phyloP scores from a whole-genome alignment of 768 basidiomycete genomes.

The Kwoniella botswanensis region DNA sequence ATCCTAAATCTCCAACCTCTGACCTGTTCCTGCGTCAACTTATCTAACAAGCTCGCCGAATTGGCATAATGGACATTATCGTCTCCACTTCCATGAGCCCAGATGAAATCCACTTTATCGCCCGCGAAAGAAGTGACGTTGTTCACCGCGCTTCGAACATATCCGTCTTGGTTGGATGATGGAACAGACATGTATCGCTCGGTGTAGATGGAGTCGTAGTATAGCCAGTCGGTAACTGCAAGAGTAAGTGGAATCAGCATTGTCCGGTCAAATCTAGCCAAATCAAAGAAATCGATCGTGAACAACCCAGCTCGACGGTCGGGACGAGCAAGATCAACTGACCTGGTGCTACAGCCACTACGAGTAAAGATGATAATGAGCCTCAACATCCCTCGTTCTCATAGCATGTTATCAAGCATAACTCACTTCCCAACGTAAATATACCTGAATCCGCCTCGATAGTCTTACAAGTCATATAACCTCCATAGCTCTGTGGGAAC shows the following conservation, averaged over 20 bases:
- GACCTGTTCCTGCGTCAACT: slow-evolving; percentile 79
- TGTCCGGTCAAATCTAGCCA: not conserved
- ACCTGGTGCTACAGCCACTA: slow-evolving; percentile 56
- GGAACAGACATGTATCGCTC: slow-evolving; percentile 96
- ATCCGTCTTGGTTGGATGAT: slow-evolving; percentile 77
- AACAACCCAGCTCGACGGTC: no score
- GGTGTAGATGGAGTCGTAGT: slow-evolving; percentile 87
- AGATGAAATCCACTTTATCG: slow-evolving; percentile 69
- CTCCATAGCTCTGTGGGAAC: slow-evolving; percentile 90
- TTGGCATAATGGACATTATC: slow-evolving; percentile 95
- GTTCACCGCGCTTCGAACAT: slow-evolving; percentile 83
- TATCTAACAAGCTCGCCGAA: slow-evolving; percentile 86
- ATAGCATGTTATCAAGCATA: no score
- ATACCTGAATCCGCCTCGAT: slow-evolving; percentile 87
- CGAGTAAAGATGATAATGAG: not conserved
- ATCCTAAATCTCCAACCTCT: slow-evolving; percentile 80
- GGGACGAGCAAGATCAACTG: slow-evolving; percentile 8
- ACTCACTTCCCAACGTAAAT: slow-evolving; percentile 85
- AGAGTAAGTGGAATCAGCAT: not conserved
- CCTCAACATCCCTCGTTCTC: no score
- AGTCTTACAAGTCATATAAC: slow-evolving; percentile 93
- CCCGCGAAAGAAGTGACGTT: slow-evolving; percentile 85
- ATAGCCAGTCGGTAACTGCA: slow-evolving; percentile 55
- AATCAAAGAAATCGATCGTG: no score
- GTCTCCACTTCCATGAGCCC: slow-evolving; percentile 92